Evolutionary conservation across 2,329 filamentous ascomycete species (phyloP), one percentile per base, ranked within the genome.

Genomic region (Mycosphaerelloides madeirae): DNA sequence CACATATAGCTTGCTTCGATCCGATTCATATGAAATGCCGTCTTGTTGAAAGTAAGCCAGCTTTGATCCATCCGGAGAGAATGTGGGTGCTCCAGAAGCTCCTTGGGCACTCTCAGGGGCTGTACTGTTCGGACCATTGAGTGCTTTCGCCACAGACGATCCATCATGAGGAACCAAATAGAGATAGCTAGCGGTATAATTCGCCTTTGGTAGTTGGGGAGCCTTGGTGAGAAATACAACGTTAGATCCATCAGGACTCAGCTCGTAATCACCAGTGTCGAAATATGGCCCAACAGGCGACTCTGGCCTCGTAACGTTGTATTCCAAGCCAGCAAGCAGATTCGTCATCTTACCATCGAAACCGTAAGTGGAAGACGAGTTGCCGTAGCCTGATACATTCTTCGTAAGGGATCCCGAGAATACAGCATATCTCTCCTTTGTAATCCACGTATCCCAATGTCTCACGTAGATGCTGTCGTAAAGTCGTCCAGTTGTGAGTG

Each of bases 381-480:
- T 37, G 18, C 16, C 19, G 16, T 33, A 48, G 6, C 42, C 44
- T 11, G 47, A 48, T 19, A 38, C 31, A 22, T 47, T 49, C 33
- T 38, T 45, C 16, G 22, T 41, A 25, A 78, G 60, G 29, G 73
- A 57, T 18, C 70, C 74, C 54, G 70, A 72, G 58, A 68, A 77
- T 34, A 78, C 69, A 0, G 73, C 58, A 49, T 73, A 74, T 41
- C 65, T 68, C 55, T 76, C 66, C n/a, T 69, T 68, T 16, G 68
- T 67, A 12, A 74, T 59, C 51, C 72, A 77, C 5, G 67, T 60
- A 52, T 77, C 75, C 75, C 75, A 77, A 51, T 77, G 74, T 29
- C 75, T 65, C 11, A 77, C 74, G 54, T 72, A 76, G 14, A 76
- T 63, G 7, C 67, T 71, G 15, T 72, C 72, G 53, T 77, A 78